Evolutionary conservation across 1,284 basidiomycete species (phyloP), one percentile per base, ranked within the genome.

Genomic region (Coniferiporia weirii): DNA sequence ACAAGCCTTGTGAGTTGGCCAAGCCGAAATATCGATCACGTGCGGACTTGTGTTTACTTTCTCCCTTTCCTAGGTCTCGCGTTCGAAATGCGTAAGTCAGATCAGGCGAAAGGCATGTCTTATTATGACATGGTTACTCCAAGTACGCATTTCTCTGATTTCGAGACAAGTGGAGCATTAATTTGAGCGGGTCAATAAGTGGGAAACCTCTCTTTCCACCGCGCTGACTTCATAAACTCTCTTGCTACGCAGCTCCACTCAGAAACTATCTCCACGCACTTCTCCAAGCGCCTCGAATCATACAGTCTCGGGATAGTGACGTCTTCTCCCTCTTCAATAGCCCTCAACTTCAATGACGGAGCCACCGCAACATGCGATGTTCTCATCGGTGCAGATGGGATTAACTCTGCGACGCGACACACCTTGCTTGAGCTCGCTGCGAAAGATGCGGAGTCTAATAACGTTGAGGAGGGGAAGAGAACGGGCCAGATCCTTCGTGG

Each of bases 341-440:
- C 62, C 7, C 64, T 82, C n/a, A 61, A 67, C 12, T 82, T 83
- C 63, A 50, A 69, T 4, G 78, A 82, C 58, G 79, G 77, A 3
- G 68, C 73, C 1, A 69, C 68, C 0, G 73, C 75, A 2, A 66
- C 69, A 3, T 79, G 76, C 63, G 79, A 82, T 59, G 48, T 82
- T 10, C 71, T 82, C 15, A 68, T 82, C 22, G 81, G 79, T 27
- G 78, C 79, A 0, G 80, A 83, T 60, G 81, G 81, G 0, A 64
- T 76, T 51, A 69, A 70, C 52, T 74, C 71, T 0, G 64, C 63
- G 3, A 69, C 69, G 3, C 68, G 61, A 19, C 54, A 53, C 20
- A 27, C 20, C 17, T 32, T 63, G 58, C 20, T 57, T 5, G 35
- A 44, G 7, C 54, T 45, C 19, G 50, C 49, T 44, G 38, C 27